phyloP scores from a whole-genome alignment of 2,329 filamentous ascomycete species.

The Colletotrichum abscissum region DNA sequence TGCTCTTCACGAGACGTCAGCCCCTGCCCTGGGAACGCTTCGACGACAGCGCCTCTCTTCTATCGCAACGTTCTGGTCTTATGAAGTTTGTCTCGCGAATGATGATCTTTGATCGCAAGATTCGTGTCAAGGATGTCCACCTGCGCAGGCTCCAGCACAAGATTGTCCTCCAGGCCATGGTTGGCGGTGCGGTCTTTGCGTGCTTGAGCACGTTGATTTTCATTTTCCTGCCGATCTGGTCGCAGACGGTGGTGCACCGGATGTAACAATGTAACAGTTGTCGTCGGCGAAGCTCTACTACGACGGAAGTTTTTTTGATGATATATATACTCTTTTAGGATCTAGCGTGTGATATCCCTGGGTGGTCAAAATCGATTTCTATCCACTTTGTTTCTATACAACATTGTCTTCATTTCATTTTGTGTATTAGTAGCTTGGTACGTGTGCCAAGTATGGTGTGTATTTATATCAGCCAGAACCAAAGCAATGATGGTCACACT shows the following conservation, averaged over 20 bases:
- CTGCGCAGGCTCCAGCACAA: slow-evolving; percentile 55
- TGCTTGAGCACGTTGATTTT: slow-evolving; percentile 51
- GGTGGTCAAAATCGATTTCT: background rate
- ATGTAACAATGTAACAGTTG: background rate
- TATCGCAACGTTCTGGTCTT: slow-evolving; percentile 41
- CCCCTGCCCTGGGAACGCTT: slow-evolving; percentile 60
- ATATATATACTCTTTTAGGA: background rate
- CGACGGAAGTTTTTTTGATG: background rate
- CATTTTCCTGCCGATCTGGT: slow-evolving; percentile 57
- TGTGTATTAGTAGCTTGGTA: background rate
- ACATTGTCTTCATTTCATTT: background rate
- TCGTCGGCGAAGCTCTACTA: background rate
- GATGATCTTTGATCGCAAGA: slow-evolving; percentile 60
- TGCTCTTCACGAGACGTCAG: slow-evolving; percentile 58
- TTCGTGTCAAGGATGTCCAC: slow-evolving; percentile 56
- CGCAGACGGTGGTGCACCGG: slow-evolving; percentile 40
- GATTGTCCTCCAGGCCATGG: slow-evolving; percentile 55
- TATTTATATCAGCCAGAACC: background rate
- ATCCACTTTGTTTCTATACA: background rate
- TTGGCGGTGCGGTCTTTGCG: slow-evolving; percentile 51
- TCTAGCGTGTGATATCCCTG: slow-evolving; percentile 1
- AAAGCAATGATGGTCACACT: background rate
- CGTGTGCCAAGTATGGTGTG: background rate
- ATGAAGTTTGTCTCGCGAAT: slow-evolving; percentile 47
- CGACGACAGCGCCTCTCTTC: slow-evolving; percentile 48